Evolutionary conservation across 75 land plant genomes (phyloP).

Genomic region (Ceratopteris richardii): DNA sequence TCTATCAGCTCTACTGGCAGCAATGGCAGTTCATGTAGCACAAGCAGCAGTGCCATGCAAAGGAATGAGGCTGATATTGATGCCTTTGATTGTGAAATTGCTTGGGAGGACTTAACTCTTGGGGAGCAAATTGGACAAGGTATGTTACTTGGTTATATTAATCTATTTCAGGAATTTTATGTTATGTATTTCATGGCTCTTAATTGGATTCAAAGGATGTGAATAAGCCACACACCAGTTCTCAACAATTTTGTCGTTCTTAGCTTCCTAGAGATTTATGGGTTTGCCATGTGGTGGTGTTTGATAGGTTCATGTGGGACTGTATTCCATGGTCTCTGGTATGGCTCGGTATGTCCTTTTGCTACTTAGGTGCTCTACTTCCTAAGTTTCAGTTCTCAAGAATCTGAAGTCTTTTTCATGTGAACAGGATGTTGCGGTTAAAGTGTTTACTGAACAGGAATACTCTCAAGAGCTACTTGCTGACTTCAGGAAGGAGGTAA

Average conservation of each 20-base stretch:
- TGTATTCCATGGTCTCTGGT: conserved; percentile 79
- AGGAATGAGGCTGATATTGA: conserved; percentile 54
- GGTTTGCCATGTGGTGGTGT: not conserved
- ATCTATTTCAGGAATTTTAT: too few relatives aligned
- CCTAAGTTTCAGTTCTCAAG: too few relatives aligned
- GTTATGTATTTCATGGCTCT: too few relatives aligned
- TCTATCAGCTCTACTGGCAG: conserved; percentile 62
- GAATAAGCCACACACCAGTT: too few relatives aligned
- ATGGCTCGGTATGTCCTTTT: conserved; percentile 79
- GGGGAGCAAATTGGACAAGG: conserved; percentile 99
- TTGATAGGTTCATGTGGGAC: conserved; percentile 87
- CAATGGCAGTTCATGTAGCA: conserved; percentile 57
- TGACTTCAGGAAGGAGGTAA: conserved; percentile 75
- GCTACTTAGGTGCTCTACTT: too few relatives aligned
- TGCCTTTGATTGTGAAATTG: conserved; percentile 75
- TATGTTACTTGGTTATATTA: conserved; percentile 1
- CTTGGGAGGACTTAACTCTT: conserved; percentile 88
- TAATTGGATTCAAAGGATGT: too few relatives aligned
- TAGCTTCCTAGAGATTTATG: too few relatives aligned
- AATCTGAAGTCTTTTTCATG: too few relatives aligned
- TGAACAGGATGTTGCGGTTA: conserved; percentile 81
- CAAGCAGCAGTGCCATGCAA: conserved; percentile 47
- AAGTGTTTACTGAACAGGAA: conserved; percentile 71
- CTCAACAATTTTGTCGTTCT: too few relatives aligned
- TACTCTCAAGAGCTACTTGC: conserved; percentile 59